phyloP scores from a whole-genome alignment of 768 basidiomycete species.

The Pleurotus pulmonarius region DNA sequence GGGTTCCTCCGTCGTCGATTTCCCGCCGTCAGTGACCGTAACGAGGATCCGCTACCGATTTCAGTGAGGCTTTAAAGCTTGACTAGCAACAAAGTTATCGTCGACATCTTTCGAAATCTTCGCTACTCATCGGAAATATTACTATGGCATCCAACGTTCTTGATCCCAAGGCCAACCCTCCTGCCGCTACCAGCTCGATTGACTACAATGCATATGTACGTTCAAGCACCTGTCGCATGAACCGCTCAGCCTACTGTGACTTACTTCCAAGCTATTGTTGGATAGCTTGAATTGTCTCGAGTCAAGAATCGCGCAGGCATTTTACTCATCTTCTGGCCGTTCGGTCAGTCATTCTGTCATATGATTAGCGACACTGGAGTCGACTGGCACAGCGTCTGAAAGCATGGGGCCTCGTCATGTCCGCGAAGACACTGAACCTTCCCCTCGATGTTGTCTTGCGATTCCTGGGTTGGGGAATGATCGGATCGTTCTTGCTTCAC shows the following conservation, averaged over 20 bases:
- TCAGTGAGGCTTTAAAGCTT: too few relatives aligned
- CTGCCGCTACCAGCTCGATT: not conserved
- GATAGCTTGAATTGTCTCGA: not conserved
- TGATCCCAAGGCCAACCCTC: too few relatives aligned
- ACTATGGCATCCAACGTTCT: too few relatives aligned
- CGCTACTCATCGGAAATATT: too few relatives aligned
- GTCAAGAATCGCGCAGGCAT: not conserved
- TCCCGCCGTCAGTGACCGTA: not conserved
- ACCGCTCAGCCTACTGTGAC: not conserved
- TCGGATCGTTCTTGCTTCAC: not conserved
- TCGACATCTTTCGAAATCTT: too few relatives aligned
- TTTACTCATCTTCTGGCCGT: not conserved
- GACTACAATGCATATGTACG: not conserved
- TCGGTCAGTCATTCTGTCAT: not conserved
- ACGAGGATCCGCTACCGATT: not conserved
- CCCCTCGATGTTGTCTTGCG: not conserved
- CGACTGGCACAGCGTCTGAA: not conserved
- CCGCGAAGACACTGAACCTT: not conserved
- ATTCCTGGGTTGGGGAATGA: not conserved
- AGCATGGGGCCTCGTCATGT: not conserved
- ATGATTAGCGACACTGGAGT: not conserved
- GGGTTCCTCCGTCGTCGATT: too few relatives aligned
- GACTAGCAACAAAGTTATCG: too few relatives aligned
- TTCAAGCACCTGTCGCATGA: not conserved
- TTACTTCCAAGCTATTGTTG: not conserved